Evolutionary conservation across 2,329 filamentous ascomycete species (phyloP), one percentile per base, ranked within the genome.

Genomic region (Fusarium sp.): DNA sequence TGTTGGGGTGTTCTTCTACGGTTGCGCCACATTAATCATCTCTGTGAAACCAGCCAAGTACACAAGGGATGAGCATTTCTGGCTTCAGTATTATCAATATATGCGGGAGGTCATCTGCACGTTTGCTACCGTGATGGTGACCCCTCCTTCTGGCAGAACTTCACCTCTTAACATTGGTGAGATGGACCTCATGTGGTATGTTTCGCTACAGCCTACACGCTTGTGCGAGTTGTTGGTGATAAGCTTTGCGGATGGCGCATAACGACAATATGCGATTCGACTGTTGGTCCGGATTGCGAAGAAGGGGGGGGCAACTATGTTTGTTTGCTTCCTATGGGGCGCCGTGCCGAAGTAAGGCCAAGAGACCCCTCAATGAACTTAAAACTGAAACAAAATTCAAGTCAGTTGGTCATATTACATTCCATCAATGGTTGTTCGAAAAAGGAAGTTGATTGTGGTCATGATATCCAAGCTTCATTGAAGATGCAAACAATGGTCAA

Each of bases 181-280:
- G 67, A 46, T 49, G 32, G 37, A 35, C 52, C 54, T 58, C 47
- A 37, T 69, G 50, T 57, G 57, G 52, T 62, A 73, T 71, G 30
- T 32, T 63, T 57, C 30, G 64, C 40, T 60, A 60, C 60, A 64
- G 28, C 53, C 42, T 73, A 62, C 64, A 71, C 73, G 65, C 40
- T 65, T 54, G 69, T 59, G 61, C 47, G 47, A 59, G 65, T 42
- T 67, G 64, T 77, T 78, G 76, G 76, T 75, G 68, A 78, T 71
- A 54, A 65, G 59, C 64, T 69, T 59, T 66, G 71, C 64, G 61
- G 64, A 57, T 69, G 68, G 73, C 63, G 67, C 69, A 61, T 72
- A 56, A 47, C 58, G 47, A 43, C 32, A 61, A 54, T 66, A 60
- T 67, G 63, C 69, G 52, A 75, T 68, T 76, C 73, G 62, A 65